Conservation (phyloP, 768 basidiomycete genomes). For the Calvatia gigantea region DNA sequence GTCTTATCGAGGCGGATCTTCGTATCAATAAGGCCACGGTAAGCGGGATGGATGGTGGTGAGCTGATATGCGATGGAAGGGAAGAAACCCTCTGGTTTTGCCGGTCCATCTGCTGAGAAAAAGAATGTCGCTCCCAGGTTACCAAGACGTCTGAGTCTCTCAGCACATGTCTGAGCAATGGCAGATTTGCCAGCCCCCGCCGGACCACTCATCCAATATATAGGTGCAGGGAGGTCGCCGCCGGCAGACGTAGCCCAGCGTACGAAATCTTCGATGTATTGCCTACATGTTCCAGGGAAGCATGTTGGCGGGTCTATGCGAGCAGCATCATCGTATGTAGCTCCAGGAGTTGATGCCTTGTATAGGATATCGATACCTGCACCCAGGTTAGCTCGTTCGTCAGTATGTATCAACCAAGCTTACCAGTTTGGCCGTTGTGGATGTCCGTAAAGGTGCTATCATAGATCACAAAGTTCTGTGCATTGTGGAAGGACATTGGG, state of each 20-base stretch:
- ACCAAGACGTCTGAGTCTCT: background rate
- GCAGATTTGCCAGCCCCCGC: background rate
- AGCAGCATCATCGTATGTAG: background rate
- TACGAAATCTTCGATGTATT: background rate
- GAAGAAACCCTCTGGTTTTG: background rate
- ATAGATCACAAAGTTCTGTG: background rate
- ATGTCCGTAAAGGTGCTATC: background rate
- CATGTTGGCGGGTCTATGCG: background rate
- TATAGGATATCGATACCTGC: background rate
- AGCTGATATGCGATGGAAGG: slow-evolving; percentile 10
- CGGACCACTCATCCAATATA: background rate
- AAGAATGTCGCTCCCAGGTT: slow-evolving; percentile 12
- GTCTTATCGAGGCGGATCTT: background rate
- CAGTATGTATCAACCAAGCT: background rate
- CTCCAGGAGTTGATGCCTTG: background rate
- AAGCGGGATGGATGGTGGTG: background rate
- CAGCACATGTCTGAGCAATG: background rate
- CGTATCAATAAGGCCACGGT: background rate
- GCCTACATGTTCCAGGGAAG: background rate
- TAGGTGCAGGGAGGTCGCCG: background rate
- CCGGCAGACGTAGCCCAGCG: background rate
- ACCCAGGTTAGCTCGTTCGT: background rate
- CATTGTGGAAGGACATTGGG: background rate
- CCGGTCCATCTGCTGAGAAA: background rate
- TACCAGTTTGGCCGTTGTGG: background rate